These are phyloP conservation scores for Tuber microsphaerosporum DNA, from an alignment of 495 filamentous ascomycete species.

Conservation along the genomic window DNA sequence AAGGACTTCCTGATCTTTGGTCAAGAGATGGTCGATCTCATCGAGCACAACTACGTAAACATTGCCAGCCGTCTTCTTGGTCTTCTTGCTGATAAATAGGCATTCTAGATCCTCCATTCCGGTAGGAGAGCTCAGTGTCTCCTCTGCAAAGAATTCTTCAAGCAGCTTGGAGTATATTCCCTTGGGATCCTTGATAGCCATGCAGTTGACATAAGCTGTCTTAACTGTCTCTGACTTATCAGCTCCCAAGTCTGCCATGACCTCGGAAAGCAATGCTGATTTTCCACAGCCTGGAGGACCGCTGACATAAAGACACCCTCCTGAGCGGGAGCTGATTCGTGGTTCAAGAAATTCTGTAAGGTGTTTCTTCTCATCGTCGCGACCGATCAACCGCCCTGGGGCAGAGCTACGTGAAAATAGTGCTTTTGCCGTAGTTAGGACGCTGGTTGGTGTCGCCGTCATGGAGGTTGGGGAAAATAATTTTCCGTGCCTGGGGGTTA, in stretches of 20 bases:
- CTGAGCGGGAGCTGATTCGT: conserved; percentile 53
- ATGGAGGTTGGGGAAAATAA: conserved; percentile 52
- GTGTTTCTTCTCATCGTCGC: conserved; percentile 69
- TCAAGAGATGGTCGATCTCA: conserved; percentile 90
- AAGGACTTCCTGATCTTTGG: conserved; percentile 72
- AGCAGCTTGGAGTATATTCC: conserved; percentile 74
- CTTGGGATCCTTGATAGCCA: conserved; percentile 77
- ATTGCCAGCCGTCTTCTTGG: conserved; percentile 78
- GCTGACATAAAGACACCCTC: conserved; percentile 90
- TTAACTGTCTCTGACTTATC: conserved; percentile 50
- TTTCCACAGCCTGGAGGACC: conserved; percentile 95
- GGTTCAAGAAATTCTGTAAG: conserved; percentile 62
- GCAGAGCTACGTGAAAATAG: conserved; percentile 72
- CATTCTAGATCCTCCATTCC: conserved; percentile 93
- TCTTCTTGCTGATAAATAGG: conserved; percentile 84
- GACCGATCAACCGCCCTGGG: conserved; percentile 69
- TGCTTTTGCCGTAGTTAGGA: conserved; percentile 82
- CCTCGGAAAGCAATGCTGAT: conserved; percentile 79
- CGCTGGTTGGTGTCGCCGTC: conserved; percentile 54
- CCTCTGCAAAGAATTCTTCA: conserved; percentile 54
- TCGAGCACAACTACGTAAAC: conserved; percentile 78
- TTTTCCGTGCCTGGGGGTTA: conserved; percentile 60
- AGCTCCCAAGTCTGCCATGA: conserved; percentile 54
- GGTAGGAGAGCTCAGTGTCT: conserved; percentile 72
- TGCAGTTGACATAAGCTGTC: conserved; percentile 83